Percentiles rank a stretch among this genome's conserved stretches.
phyloP scores from a whole-genome alignment of 768 basidiomycete species.

The Tricholoma matsutake region DNA sequence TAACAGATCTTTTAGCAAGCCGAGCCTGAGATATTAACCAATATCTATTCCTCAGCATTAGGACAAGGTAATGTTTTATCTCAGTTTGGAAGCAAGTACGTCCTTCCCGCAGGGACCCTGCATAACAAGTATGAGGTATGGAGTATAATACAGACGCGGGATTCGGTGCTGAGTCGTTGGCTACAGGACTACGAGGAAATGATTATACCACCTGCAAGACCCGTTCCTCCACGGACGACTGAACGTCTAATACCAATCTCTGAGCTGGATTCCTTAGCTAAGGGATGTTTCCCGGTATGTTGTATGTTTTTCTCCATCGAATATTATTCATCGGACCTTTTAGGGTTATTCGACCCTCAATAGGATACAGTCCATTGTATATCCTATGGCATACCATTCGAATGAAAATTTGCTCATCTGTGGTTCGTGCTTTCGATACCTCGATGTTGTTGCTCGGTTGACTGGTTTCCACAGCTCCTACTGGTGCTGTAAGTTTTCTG shows the following conservation, averaged over 20 bases:
- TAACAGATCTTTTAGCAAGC: constrained; percentile 36
- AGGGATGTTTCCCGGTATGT: constrained; percentile 80
- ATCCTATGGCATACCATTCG: constrained; percentile 87
- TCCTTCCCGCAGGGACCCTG: constrained; percentile 80
- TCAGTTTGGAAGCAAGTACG: constrained; percentile 71
- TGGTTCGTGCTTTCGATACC: constrained; percentile 43
- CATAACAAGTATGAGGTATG: constrained; percentile 65
- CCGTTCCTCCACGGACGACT: constrained; percentile 64
- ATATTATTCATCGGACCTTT: not conserved
- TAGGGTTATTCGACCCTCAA: constrained; percentile 88
- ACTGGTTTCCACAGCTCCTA: constrained; percentile 64
- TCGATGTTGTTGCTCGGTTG: not conserved
- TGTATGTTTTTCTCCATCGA: not conserved
- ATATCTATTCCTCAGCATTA: constrained; percentile 79
- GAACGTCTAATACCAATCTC: constrained; percentile 71
- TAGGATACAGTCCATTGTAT: constrained; percentile 93
- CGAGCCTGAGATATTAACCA: constrained; percentile 66
- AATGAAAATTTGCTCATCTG: constrained; percentile 97
- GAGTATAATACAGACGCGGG: not conserved
- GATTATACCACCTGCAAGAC: constrained; percentile 77
- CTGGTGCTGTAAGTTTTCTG: constrained; percentile 80
- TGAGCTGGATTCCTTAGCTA: constrained; percentile 74
- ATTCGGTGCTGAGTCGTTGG: constrained; percentile 1
- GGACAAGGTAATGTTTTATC: constrained; percentile 65
- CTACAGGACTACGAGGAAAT: constrained; percentile 85